Evolutionary conservation across 2,329 filamentous ascomycete species (phyloP), one percentile per base, ranked within the genome.

Genomic region (Curvularia hawaiiensis): DNA sequence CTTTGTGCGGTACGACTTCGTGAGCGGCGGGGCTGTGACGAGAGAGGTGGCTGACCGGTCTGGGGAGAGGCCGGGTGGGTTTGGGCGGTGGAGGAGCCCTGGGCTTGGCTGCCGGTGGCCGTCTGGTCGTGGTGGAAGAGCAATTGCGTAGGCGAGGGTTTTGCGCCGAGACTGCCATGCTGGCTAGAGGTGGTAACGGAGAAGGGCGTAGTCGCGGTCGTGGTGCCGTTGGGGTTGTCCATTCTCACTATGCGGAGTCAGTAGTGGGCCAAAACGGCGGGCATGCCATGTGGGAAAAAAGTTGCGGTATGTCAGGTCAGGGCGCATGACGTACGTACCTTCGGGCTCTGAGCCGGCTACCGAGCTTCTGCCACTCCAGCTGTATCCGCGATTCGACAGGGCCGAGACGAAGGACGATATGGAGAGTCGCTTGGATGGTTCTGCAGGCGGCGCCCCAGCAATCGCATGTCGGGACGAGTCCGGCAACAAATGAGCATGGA

Each of bases 351-450:
- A 80, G 48, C 75, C 78, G 38, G 75, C 71, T 14, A 78, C 59
- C 6, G 80, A 81, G 61, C 78, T 82, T 40, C 79, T 71, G 62
- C 63, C 80, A 75, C 75, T 85, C 67, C 65, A 80, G 74, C 74
- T 85, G 78, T 69, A 73, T 66, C 67, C 75, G 83, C 86, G 61
- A 78, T 82, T 68, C 54, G 75, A 75, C 62, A 80, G 83, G 52
- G 81, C 84, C 6, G 88, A 90, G 44, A 85, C 84, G 24, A 90
- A 79, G 0, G 90, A 93, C 8, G 88, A 90, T 58, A 89, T 84
- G 24, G 90, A 92, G 71, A 90, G 81, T 50, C 90, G 86, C 68
- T 90, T 89, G 44, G 80, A 80, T 44, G 80, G 80, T 39, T 88
- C 79, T 50, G 61, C 47, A 31, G 61, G 78, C 44, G 40, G 30